A percentile compares a stretch with the other conserved stretches of the same genome.
phyloP scores from a whole-genome alignment of 495 filamentous ascomycete species.

The Xylaria acuta region DNA sequence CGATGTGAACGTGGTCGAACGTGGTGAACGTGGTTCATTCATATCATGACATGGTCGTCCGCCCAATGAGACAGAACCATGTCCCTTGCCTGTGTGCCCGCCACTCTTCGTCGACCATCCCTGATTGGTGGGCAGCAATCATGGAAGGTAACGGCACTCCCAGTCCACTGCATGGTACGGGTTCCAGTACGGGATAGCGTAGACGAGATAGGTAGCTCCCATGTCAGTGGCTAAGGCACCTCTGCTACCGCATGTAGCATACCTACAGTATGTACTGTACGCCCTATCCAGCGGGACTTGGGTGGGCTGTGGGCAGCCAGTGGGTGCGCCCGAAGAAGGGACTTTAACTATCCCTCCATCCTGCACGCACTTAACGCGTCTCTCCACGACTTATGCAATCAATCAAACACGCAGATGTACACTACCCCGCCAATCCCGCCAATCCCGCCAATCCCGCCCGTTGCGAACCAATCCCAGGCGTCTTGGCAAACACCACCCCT shows the following conservation, averaged over 20 bases:
- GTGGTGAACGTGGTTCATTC: constrained; percentile 26
- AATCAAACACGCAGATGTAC: constrained; percentile 25
- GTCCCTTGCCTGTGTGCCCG: neutral
- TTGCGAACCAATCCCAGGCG: neutral
- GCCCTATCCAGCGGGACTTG: neutral
- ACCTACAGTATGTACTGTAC: neutral
- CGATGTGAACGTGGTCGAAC: constrained; percentile 15
- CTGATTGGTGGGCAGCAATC: constrained; percentile 25
- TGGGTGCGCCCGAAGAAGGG: neutral
- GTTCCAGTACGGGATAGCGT: neutral
- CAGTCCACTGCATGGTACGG: neutral
- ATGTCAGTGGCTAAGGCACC: neutral
- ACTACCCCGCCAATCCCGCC: constrained; percentile 21
- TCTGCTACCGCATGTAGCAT: neutral
- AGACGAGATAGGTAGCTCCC: constrained; percentile 11
- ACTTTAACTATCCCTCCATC: neutral
- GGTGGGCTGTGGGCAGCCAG: neutral
- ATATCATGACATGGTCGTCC: neutral
- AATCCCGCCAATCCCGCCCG: constrained; percentile 24
- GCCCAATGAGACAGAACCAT: constrained; percentile 14
- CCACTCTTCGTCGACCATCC: neutral
- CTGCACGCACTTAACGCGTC: constrained; percentile 31
- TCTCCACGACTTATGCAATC: constrained; percentile 23
- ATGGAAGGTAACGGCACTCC: constrained; percentile 4
- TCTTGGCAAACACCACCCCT: constrained; percentile 18